Base-by-base conservation (phyloP, 768 basidiomycete species). In the Galerina sulciceps region DNA sequence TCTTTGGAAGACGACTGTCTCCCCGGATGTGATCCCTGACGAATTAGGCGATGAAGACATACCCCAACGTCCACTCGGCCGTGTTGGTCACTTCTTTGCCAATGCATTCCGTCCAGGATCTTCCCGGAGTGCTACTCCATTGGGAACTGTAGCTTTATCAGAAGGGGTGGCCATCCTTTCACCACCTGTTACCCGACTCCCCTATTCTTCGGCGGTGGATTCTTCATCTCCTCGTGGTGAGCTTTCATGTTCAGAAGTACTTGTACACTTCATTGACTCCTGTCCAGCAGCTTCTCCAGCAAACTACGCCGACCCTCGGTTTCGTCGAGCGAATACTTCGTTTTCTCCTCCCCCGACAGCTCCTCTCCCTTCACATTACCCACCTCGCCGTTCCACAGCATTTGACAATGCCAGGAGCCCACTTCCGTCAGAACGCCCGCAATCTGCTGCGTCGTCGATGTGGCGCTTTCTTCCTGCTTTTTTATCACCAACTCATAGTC, bases 1-100 rank as follows among this genome's bases (percentile, higher is more conserved):
- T 44, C 73, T 94, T 4, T 93, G 87, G 86, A 94, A 92, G 71
- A 81, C 89, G 5, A 92, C 88, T 0, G 78, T 90, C 22, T 67
- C 75, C 31, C 81, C 81, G 14, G 79, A 79, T 11, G 72, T 75
- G 1, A 69, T 74, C 9, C 17, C 6, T 22, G 75, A 74, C 14
- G 76, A 79, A 22, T n/a, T 26, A 10, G 73, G 74, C 31, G 37
- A 38, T 47, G 58, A 62, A 48, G 65, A 68, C 37, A 63, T 68
- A 42, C 44, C 67, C 50, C 49, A 67, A 43, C 67, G 76, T 37
- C 71, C 79, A 31, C 76, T 57, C 9, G 60, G 45, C 43, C 55
- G 61, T 31, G 76, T 89, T 49, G 76, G 82, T 22, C 81, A 82
- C 40, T 76, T 89, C 52, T 76, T 90, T 53, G 76, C 73, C 11